Conservation (phyloP, 2,329 filamentous ascomycete species). For the Monosporascus cannonballus region DNA sequence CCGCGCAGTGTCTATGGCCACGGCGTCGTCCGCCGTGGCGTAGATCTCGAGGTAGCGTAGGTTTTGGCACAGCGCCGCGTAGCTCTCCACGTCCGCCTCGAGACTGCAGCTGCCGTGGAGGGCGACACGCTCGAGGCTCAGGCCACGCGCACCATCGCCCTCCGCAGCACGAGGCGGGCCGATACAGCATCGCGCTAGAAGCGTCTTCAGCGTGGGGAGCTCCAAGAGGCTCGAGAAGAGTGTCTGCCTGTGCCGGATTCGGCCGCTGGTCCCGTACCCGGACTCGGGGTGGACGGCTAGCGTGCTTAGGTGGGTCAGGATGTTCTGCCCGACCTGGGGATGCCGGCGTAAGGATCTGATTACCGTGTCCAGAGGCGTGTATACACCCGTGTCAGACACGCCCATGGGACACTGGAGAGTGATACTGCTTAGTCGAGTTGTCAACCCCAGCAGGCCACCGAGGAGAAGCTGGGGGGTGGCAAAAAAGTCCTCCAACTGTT, state of each 20-base stretch:
- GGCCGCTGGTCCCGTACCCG: background rate
- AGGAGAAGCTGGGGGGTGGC: background rate
- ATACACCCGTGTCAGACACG: background rate
- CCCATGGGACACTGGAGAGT: background rate
- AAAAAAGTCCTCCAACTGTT: background rate
- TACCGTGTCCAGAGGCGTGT: background rate
- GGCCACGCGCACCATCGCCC: background rate
- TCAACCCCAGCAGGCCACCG: background rate
- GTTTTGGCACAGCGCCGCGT: background rate
- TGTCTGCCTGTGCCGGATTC: background rate
- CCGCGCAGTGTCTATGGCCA: background rate
- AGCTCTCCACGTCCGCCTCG: background rate
- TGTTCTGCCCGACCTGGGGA: background rate
- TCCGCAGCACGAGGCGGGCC: background rate
- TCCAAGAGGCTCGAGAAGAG: background rate
- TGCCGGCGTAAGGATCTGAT: background rate
- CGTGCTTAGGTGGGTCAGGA: background rate
- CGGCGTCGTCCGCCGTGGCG: background rate
- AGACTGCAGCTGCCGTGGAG: background rate
- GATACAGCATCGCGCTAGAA: background rate
- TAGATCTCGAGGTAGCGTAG: background rate
- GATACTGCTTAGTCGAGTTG: background rate
- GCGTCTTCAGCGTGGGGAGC: background rate
- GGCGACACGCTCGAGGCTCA: background rate
- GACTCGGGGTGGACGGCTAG: background rate